Base-by-base conservation (phyloP, 768 basidiomycete species). In the Tricholomella constricta region DNA sequence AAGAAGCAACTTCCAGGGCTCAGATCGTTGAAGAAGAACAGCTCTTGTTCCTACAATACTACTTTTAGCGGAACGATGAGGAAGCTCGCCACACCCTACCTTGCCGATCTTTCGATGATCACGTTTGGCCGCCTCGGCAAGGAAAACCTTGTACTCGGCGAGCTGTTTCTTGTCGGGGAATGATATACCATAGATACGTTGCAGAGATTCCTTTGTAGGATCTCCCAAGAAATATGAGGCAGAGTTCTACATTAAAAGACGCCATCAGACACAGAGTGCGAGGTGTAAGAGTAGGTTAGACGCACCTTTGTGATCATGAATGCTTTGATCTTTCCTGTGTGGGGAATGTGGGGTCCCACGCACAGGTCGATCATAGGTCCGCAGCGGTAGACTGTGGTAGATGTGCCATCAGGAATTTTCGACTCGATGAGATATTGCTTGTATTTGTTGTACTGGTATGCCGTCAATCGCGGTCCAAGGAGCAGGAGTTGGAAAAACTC, bases 291-390 rank as follows among this genome's bases (percentile, higher is more conserved):
- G 27, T 5, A 23, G 42, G 14, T 41, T 19, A 6, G 17, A 55
- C 62, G 7, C 47, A 91, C 94, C 78, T 99, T 99, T 56, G 94
- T 95, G 62, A 99, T 80, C 83, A 96, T 93, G 68, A 98, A 84
- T 0, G 96, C 88, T 79, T 98, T 99, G 77, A 99, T 98, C 65
- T 86, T 90, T 38, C 95, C 95, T 2, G 97, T 98, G 72, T 98
- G 93, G 11, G 97, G 96, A 53, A 99, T 92, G 70, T 99, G 97
- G 20, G 97, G 97, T 27, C 97, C 97, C 32, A 95, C 79, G 65
- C 97, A 99, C 32, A 99, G 80, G 72, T 99, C 97, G 51, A 99
- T 86, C 88, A 99, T 94, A 35, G 97, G 95, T 29, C 97, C 97
- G 68, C 97, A 98, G 45, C 96, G 91, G 75, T 98, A 99, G 15